Evolutionary conservation across 1,139 yeast species (phyloP), one percentile per base, ranked within the genome.

Genomic region (Taiozyma sp.): DNA sequence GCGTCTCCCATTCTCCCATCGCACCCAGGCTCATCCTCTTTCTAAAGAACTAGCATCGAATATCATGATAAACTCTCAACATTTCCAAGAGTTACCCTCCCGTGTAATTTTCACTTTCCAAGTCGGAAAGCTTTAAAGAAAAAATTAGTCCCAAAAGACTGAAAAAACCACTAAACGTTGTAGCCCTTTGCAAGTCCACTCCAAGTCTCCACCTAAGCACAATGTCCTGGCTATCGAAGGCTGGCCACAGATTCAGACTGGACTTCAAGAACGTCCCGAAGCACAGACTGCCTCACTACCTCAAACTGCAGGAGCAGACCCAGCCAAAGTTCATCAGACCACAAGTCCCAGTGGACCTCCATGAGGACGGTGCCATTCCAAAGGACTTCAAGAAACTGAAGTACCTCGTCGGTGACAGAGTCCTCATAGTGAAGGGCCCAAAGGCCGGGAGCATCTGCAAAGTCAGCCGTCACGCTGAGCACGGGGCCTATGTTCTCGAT

Each of bases 391-490:
- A 65, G 48, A 77, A 81, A 47, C 73, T 84, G 76, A 74, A 73
- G 54, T 81, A 75, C 57, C 71, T 78, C 52, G 79, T 79, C 16
- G 89, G 89, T 32, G 90, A 84, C 65, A 71, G 83, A 51, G 89
- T 84, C 5, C 74, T 83, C 59, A 77, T 91, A 48, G 74, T 83
- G 30, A 75, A 75, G 50, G 97, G 97, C 22, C 76, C 77, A 48
- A 79, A 81, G 63, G 81, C 81, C 61, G 96, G 97, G 27, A 83
- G 80, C 27, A 76, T 91, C 19, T 82, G 92, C 27, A 81, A 81
- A 51, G 73, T 83, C 40, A 71, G 72, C 48, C 74, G 75, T 42
- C 72, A 75, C 43, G 64, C 64, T 29, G 70, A 72, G 48, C 74
- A 83, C n/a, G 82, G 83, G 59, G 75, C 80, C 14, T 74, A 76